These are phyloP conservation scores for Euphorbia tirucalli DNA, from an alignment of 345 rosid genomes.

Conservation along the genomic window DNA sequence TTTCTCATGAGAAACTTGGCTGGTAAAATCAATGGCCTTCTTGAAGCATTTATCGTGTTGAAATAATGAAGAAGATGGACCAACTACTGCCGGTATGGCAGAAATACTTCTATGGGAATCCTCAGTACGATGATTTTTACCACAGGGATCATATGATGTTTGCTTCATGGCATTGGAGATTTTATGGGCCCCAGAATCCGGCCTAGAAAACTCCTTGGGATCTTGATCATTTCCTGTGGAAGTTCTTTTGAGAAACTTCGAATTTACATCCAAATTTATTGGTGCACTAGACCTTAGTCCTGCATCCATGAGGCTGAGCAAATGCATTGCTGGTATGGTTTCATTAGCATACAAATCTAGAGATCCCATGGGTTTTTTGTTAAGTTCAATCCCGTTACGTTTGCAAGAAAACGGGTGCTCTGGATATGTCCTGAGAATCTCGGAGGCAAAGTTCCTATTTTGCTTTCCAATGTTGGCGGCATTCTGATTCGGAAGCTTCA, in stretches of 20 bases:
- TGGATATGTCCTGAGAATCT: conserved; percentile 29
- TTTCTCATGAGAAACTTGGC: conserved; percentile 49
- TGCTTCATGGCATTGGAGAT: conserved; percentile 33
- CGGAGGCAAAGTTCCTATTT: conserved; percentile 41
- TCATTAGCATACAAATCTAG: conserved; percentile 62
- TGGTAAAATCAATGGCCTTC: conserved; percentile 27
- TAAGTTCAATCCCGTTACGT: conserved; percentile 36
- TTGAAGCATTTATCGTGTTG: conserved; percentile 41
- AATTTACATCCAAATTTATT: conserved; percentile 39
- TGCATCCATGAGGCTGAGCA: conserved; percentile 92
- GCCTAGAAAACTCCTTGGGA: conserved; percentile 42
- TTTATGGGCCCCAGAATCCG: conserved; percentile 41
- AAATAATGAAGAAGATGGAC: conserved; percentile 55
- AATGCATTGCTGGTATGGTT: conserved; percentile 84
- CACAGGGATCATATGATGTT: conserved; percentile 33
- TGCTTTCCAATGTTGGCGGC: conserved; percentile 44
- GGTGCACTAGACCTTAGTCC: conserved; percentile 49
- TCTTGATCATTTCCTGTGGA: conserved; percentile 43
- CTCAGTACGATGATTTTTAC: conserved; percentile 38
- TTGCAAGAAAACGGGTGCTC: conserved; percentile 51
- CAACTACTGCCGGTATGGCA: conserved; percentile 31
- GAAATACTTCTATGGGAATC: conserved; percentile 32
- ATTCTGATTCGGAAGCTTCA: conserved; percentile 38
- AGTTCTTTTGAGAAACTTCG: conserved; percentile 46
- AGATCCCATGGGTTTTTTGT: conserved; percentile 34